phyloP scores from a whole-genome alignment of 495 filamentous ascomycete species.

The Tuber borchii region DNA sequence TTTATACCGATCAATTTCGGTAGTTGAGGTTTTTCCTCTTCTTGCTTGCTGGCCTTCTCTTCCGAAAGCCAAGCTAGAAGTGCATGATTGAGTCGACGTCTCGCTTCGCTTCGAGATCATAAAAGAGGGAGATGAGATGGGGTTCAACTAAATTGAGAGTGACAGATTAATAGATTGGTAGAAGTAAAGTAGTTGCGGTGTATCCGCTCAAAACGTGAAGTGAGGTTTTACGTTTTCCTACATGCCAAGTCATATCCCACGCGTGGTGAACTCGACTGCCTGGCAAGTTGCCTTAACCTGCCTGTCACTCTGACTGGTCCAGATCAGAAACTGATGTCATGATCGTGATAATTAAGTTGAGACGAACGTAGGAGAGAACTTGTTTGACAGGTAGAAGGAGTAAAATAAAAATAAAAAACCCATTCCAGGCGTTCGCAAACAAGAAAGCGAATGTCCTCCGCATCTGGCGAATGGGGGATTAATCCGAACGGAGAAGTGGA shows the following conservation, averaged over 20 bases:
- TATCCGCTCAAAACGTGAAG: not conserved
- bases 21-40: not conserved
- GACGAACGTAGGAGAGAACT: not conserved
- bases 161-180: not conserved
- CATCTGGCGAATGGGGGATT: not conserved
- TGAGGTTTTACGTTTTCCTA: not conserved
- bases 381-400: not conserved
- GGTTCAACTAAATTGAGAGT: not conserved
- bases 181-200: not conserved
- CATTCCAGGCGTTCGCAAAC: not conserved
- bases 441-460: not conserved
- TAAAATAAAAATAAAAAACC: not conserved
- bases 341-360: constrained; percentile 2
- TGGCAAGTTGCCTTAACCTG: not conserved
- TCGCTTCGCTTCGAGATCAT: not conserved
- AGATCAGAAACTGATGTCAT: constrained; percentile 1
- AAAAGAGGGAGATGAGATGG: not conserved
- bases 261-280: not conserved
- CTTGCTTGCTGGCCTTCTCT: not conserved
- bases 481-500: not conserved
- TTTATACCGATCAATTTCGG: constrained; percentile 2
- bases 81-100: not conserved
- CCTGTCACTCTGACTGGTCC: not conserved
- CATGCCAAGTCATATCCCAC: constrained; percentile 4
- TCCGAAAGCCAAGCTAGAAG: not conserved